Evolutionary conservation across 441 rosid genomes (phyloP).

Genomic region (Isatis lusitanica): DNA sequence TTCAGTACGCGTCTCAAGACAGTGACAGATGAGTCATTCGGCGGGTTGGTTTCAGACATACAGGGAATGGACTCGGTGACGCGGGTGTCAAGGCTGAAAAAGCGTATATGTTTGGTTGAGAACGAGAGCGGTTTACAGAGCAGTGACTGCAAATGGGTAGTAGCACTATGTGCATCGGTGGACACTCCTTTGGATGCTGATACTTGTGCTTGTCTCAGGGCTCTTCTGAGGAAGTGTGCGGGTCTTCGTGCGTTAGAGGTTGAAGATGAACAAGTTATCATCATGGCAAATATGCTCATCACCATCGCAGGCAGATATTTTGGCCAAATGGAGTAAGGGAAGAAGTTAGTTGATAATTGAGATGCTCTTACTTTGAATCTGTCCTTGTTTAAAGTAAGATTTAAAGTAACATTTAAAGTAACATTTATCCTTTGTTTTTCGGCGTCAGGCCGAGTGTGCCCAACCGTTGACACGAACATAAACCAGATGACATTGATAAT

Average conservation of each 20-base stretch:
- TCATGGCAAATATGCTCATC: constrained; percentile 71
- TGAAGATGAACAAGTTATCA: constrained; percentile 62
- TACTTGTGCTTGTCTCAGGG: constrained; percentile 64
- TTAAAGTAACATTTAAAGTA: too few relatives aligned
- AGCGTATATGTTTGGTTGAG: constrained; percentile 54
- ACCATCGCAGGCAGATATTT: constrained; percentile 75
- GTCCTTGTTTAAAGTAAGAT: background rate
- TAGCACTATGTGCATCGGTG: constrained; percentile 70
- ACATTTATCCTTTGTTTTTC: background rate
- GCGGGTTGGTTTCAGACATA: constrained; percentile 44
- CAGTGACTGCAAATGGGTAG: constrained; percentile 64
- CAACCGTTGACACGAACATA: constrained; percentile 38
- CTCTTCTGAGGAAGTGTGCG: constrained; percentile 76
- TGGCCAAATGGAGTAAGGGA: constrained; percentile 57
- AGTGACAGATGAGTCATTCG: constrained; percentile 15
- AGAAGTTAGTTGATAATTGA: background rate
- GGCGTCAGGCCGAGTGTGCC: constrained; percentile 12
- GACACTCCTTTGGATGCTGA: constrained; percentile 75
- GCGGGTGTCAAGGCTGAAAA: constrained; percentile 61
- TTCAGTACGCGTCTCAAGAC: constrained; percentile 23
- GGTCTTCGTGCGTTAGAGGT: constrained; percentile 56
- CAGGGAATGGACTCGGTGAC: constrained; percentile 68
- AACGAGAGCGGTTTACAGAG: constrained; percentile 38
- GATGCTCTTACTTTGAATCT: background rate
- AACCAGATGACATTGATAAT: constrained; percentile 18